These are phyloP conservation scores for Fusarium armeniacum DNA, from an alignment of 2,329 filamentous ascomycete species.

Conservation along the genomic window DNA sequence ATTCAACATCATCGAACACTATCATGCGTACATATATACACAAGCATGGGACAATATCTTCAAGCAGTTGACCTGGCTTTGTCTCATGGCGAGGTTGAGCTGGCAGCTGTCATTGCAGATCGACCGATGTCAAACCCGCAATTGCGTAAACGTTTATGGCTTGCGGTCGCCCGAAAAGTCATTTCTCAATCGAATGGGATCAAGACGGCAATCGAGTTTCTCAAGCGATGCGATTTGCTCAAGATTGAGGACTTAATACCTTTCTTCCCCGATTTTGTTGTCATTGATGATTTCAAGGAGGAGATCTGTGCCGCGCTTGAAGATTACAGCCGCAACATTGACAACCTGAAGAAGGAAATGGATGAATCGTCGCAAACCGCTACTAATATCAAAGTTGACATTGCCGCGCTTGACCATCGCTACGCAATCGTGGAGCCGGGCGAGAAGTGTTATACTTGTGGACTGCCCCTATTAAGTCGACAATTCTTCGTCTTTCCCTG, in stretches of 20 bases:
- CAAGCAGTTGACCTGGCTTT: slow-evolving; percentile 94
- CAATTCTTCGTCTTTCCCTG: slow-evolving; percentile 99
- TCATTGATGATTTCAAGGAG: slow-evolving; percentile 99
- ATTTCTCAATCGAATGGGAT: slow-evolving; percentile 89
- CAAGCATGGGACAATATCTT: slow-evolving; percentile 92
- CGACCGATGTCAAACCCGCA: slow-evolving; percentile 82
- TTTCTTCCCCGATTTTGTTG: slow-evolving; percentile 98
- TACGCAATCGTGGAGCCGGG: slow-evolving; percentile 98
- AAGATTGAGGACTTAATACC: slow-evolving; percentile 97
- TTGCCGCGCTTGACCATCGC: slow-evolving; percentile 84
- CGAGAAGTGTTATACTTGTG: slow-evolving; percentile 92
- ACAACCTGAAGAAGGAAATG: slow-evolving; percentile 91
- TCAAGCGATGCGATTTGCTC: slow-evolving; percentile 90
- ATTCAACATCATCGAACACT: slow-evolving; percentile 94
- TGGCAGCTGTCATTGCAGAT: slow-evolving; percentile 91
- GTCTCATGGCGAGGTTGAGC: slow-evolving; percentile 88
- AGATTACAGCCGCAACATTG: slow-evolving; percentile 92
- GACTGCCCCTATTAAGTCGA: slow-evolving; percentile 84
- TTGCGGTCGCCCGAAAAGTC: slow-evolving; percentile 93
- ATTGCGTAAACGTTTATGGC: slow-evolving; percentile 93
- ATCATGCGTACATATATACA: slow-evolving; percentile 97
- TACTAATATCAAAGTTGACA: slow-evolving; percentile 90
- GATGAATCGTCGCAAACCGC: slow-evolving; percentile 92
- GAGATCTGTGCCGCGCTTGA: slow-evolving; percentile 96
- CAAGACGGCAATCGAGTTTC: slow-evolving; percentile 92